Evolutionary conservation across 352 stramenopile genomes (phyloP), one percentile per base, ranked within the genome.

Genomic region (Globisporangium recalcitrans): DNA sequence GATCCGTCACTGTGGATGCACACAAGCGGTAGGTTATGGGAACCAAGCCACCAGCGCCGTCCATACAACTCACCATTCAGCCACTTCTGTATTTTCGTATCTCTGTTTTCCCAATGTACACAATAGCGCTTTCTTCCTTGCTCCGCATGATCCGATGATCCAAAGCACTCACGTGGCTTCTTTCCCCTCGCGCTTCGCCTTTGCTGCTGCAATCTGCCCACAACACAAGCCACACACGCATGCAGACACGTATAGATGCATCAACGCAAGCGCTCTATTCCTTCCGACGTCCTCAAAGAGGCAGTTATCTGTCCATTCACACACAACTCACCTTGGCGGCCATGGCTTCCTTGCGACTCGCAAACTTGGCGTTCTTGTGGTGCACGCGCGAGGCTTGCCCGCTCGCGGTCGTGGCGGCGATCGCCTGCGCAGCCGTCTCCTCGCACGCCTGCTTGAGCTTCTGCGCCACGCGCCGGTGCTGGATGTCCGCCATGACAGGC

Each of bases 281-380:
- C 5, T 44, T n/a, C n/a, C n/a, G n/a, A n/a, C n/a, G n/a, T n/a
- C n/a, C n/a, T n/a, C n/a, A n/a, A n/a, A n/a, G n/a, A n/a, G n/a
- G n/a, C n/a, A n/a, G n/a, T n/a, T n/a, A n/a, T n/a, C n/a, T n/a
- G n/a, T n/a, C n/a, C n/a, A n/a, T n/a, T n/a, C n/a, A n/a, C n/a
- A n/a, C n/a, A n/a, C n/a, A n/a, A 22, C 64, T 47, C 58, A 79
- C 80, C 74, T 91, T 93, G 68, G 83, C 83, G 48, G 72, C 81
- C 83, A 86, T 90, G 53, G 84, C 85, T 47, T 94, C 82, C 72
- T 90, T 91, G 27, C 80, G 76, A 49, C 78, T 91, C 34, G 72
- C 73, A 60, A 92, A 94, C 61, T 94, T 92, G 71, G 78, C 74
- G 61, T 91, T 91, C 60, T 92, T 94, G 77, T 90, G 82, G 65